Conservation (phyloP, 495 filamentous ascomycete species). For the Tuber indicum region DNA sequence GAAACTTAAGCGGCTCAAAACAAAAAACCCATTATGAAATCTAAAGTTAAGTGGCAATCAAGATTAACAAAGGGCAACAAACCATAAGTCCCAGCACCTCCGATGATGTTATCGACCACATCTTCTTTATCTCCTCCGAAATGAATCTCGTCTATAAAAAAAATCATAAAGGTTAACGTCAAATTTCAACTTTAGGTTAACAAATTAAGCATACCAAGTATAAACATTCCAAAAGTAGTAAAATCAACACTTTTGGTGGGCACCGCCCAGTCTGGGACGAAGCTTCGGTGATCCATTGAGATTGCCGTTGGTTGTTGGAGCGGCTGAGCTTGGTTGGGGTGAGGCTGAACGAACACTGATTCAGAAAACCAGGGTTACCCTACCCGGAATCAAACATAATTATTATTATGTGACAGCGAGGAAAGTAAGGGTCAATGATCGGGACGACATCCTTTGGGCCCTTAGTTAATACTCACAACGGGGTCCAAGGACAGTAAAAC, state of each 20-base stretch:
- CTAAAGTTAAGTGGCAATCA: conserved; percentile 17
- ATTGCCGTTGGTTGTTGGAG: background rate
- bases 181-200: background rate
- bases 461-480: background rate
- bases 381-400: background rate
- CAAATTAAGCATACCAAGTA: conserved; percentile 60
- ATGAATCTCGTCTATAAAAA: conserved; percentile 75
- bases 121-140: conserved; percentile 54
- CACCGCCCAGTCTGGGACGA: background rate
- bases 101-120: conserved; percentile 63
- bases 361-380: background rate
- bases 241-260: conserved; percentile 54
- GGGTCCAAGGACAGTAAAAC: background rate
- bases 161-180: background rate
- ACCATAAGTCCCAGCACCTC: conserved; percentile 77
- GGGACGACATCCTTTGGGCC: background rate
- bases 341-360: background rate
- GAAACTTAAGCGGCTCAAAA: background rate
- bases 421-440: background rate
- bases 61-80: conserved; percentile 3
- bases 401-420: background rate
- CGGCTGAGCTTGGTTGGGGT: background rate
- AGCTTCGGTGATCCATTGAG: background rate
- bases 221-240: conserved; percentile 91
- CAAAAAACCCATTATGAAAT: background rate